A percentile compares a stretch with the other conserved stretches of the same genome.
phyloP scores from a whole-genome alignment of 352 stramenopile genomes.

The Ophiocytium majus region DNA sequence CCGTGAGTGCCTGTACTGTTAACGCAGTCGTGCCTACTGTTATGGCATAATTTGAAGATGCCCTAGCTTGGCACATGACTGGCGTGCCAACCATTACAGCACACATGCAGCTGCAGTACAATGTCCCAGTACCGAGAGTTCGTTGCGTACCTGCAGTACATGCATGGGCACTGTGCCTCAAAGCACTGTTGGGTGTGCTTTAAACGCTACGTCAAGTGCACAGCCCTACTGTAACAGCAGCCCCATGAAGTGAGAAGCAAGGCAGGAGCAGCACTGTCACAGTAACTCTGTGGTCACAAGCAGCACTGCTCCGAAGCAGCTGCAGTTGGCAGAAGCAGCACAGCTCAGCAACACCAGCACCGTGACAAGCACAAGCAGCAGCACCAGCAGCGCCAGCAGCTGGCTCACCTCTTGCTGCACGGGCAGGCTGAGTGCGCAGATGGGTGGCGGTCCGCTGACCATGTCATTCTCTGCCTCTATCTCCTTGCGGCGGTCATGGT shows the following conservation, averaged over 20 bases:
- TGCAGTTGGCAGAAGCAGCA: background rate
- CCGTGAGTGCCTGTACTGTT: no score
- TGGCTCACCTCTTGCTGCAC: slow-evolving; percentile 7
- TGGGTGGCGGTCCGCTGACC: background rate
- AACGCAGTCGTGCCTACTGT: no score
- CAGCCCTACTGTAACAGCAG: background rate
- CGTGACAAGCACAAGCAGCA: no score
- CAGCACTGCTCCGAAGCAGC: background rate
- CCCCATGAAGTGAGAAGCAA: background rate
- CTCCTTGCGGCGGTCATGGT: slow-evolving; percentile 4
- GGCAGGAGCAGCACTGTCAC: background rate
- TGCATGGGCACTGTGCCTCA: no score
- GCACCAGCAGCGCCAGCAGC: background rate
- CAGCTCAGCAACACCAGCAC: background rate
- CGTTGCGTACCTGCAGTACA: no score
- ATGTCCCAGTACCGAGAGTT: background rate
- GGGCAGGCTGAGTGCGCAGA: background rate
- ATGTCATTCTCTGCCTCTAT: background rate
- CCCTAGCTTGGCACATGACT: background rate
- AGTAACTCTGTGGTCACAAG: background rate
- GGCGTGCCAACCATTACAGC: background rate
- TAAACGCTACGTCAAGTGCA: background rate
- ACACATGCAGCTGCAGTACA: background rate
- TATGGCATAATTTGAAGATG: no score
- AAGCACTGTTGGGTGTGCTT: no score